Evolutionary conservation across 306 rosid genomes (phyloP).

Genomic region (Begonia masoniana): DNA sequence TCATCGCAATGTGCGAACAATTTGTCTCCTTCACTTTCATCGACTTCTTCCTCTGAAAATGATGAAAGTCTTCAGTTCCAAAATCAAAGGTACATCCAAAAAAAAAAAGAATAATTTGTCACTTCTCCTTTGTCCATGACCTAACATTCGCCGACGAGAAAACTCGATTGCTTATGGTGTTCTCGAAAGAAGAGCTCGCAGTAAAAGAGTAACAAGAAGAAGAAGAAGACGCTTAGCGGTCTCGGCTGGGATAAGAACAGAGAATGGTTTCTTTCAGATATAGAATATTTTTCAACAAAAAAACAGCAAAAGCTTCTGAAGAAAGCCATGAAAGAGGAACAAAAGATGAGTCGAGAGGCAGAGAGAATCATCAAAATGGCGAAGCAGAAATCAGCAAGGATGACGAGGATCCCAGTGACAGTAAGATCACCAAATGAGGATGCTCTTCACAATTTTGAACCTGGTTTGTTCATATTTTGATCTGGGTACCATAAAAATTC

Average conservation of each 20-base stretch:
- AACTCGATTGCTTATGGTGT: constrained; percentile 58
- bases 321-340: constrained; percentile 62
- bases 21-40: constrained; percentile 25
- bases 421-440: constrained; percentile 11
- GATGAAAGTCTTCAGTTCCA: constrained; percentile 22
- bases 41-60: constrained; percentile 11
- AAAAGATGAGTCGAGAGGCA: constrained; percentile 68
- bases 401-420: constrained; percentile 27
- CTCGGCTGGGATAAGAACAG: constrained; percentile 23
- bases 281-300: constrained; percentile 44
- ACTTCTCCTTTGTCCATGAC: too few species aligned
- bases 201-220: constrained; percentile 32
- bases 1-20: constrained; percentile 14
- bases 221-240: constrained; percentile 3
- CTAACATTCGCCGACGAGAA: constrained; percentile 54
- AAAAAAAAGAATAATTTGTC: neutral
- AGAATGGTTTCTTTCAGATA: constrained; percentile 34
- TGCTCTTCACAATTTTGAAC: neutral
- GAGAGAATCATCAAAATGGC: constrained; percentile 64
- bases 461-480: too few species aligned
- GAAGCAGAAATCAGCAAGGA: constrained; percentile 48
- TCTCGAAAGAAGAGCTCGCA: constrained; percentile 45
- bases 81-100: constrained; percentile 8
- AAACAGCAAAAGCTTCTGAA: constrained; percentile 46
- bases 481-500: too few species aligned